Percentiles rank a stretch among this genome's conserved stretches.
Evolutionary conservation across 177 flowering plant genomes (phyloP).

Genomic region (Vitis hybrid): DNA sequence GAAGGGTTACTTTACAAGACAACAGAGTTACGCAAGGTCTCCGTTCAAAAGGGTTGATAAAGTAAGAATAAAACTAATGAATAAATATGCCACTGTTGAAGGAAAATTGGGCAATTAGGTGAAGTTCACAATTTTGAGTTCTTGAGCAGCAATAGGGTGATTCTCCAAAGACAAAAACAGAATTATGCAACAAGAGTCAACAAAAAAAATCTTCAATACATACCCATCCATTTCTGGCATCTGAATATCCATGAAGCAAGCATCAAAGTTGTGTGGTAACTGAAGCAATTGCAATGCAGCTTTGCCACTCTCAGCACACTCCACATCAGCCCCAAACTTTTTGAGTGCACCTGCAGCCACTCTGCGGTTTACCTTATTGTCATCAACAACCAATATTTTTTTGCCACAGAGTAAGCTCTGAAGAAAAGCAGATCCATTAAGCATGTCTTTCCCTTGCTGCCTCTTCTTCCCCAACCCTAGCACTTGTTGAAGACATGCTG

Average conservation of each 20-base stretch:
- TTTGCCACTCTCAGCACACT: constrained; percentile 83
- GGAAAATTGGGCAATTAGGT: background rate
- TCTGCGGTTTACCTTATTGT: constrained; percentile 77
- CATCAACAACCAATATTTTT: constrained; percentile 91
- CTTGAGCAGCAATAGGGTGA: background rate
- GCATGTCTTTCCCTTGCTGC: constrained; percentile 42
- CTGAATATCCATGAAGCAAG: constrained; percentile 99
- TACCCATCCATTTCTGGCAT: constrained; percentile 99
- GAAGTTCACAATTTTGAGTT: background rate
- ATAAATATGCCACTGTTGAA: background rate
- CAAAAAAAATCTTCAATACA: constrained; percentile 14
- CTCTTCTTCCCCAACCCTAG: constrained; percentile 56
- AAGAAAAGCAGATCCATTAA: constrained; percentile 43
- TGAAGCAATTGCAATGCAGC: constrained; percentile 67
- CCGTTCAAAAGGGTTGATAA: no score
- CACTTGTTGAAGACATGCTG: constrained; percentile 82
- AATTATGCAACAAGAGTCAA: background rate
- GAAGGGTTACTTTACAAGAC: no score
- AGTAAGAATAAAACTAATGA: background rate
- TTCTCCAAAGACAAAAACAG: background rate
- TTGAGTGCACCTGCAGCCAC: constrained; percentile 91
- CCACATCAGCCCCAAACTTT: constrained; percentile 85
- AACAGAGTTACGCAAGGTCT: no score
- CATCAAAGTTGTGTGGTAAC: constrained; percentile 80
- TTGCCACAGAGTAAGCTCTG: constrained; percentile 61